A percentile compares a stretch with the other conserved stretches of the same genome.
Evolutionary conservation across 1,284 basidiomycete species (phyloP).

Genomic region (Malassezia furfur): DNA sequence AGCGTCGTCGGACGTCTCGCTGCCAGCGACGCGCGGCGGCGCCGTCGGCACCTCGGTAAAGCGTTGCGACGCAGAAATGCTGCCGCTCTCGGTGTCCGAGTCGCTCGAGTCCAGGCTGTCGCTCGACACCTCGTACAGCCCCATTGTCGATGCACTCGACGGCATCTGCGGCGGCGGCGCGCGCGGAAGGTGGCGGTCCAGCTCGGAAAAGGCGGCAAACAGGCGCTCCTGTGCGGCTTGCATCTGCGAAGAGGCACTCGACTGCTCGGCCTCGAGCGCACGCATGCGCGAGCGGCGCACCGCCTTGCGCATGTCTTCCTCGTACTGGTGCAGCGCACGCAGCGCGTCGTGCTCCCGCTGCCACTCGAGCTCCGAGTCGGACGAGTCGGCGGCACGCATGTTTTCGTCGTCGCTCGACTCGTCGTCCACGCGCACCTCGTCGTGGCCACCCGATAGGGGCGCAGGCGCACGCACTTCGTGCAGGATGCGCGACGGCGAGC

Average conservation of each 20-base stretch:
- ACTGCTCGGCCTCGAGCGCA: neutral
- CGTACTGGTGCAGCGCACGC: slow-evolving; percentile 6
- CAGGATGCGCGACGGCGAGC: neutral
- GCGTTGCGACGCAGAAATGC: neutral
- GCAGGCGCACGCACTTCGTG: neutral
- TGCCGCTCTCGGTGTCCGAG: neutral
- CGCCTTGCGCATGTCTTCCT: slow-evolving; percentile 7
- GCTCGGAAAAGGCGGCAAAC: neutral
- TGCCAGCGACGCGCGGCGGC: neutral
- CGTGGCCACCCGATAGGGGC: neutral
- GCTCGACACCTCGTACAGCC: neutral
- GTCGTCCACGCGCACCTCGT: neutral
- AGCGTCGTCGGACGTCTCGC: neutral
- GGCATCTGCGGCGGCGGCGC: neutral
- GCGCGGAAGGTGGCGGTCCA: neutral
- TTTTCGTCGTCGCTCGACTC: slow-evolving; percentile 5
- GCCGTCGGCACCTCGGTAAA: neutral
- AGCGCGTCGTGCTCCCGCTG: slow-evolving; percentile 11
- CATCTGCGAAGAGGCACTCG: neutral
- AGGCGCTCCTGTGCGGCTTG: neutral
- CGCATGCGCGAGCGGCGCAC: neutral
- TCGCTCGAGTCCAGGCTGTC: neutral
- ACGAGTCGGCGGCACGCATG: neutral
- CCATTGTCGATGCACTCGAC: neutral
- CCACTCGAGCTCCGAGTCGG: slow-evolving; percentile 10